phyloP scores from a whole-genome alignment of 495 filamentous ascomycete species.

The Zalerion maritima region DNA sequence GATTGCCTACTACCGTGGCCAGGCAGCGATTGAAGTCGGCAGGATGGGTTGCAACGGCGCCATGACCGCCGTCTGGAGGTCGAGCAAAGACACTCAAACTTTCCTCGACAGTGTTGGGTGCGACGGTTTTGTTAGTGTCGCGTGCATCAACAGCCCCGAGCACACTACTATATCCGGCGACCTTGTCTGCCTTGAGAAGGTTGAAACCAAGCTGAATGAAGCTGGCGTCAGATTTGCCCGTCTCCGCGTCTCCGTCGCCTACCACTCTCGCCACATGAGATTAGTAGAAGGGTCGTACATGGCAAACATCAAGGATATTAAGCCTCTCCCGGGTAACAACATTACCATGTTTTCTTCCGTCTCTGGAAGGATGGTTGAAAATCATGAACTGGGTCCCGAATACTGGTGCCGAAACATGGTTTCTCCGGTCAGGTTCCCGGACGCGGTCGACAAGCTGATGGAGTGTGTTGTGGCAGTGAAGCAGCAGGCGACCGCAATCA shows the following conservation, averaged over 20 bases:
- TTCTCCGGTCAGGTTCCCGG: slow-evolving; percentile 27
- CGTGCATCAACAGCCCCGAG: slow-evolving; percentile 18
- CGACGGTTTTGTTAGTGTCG: slow-evolving; percentile 14
- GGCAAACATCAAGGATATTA: no score
- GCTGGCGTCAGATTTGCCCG: slow-evolving; percentile 29
- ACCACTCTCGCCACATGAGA: slow-evolving; percentile 50
- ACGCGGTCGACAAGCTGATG: slow-evolving; percentile 13
- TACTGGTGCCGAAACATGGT: slow-evolving; percentile 35
- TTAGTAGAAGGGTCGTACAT: slow-evolving; percentile 24
- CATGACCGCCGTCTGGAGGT: no score
- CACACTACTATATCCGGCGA: slow-evolving; percentile 17
- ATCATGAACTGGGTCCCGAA: slow-evolving; percentile 4
- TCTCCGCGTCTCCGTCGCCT: slow-evolving; percentile 44
- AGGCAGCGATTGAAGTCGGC: no score
- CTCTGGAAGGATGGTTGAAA: slow-evolving; percentile 11
- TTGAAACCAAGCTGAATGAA: slow-evolving; percentile 15
- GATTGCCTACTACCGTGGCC: slow-evolving; percentile 27
- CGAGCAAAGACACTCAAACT: no score
- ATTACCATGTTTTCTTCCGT: slow-evolving; percentile 23
- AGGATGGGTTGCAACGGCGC: no score
- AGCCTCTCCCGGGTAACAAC: slow-evolving; percentile 8
- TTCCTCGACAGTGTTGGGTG: no score
- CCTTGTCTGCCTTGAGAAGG: slow-evolving; percentile 17
- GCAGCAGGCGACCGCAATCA: slow-evolving; percentile 14
- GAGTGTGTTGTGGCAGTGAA: neutral